Percentiles rank a stretch among this genome's conserved stretches.
Evolutionary conservation across 306 rosid genomes (phyloP).

Genomic region (Fragaria vesca): DNA sequence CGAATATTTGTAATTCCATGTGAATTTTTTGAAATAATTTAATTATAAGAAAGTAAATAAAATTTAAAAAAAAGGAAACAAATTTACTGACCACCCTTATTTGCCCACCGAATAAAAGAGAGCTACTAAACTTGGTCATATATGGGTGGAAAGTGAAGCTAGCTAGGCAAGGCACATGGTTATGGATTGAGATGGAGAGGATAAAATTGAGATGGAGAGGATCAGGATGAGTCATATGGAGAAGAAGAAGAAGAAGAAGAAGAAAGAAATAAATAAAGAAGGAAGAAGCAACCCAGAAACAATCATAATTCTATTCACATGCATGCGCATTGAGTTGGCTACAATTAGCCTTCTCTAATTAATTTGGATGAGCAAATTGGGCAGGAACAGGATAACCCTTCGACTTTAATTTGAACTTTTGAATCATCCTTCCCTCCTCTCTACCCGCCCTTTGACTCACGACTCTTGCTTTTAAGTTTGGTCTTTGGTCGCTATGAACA

Average conservation of each 20-base stretch:
- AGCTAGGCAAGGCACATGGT: slow-evolving; percentile 11
- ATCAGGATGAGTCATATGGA: background rate
- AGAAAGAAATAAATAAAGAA: no score
- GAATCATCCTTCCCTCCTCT: slow-evolving; percentile 8
- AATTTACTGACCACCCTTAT: no score
- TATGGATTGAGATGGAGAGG: background rate
- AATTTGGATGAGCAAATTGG: slow-evolving; percentile 4
- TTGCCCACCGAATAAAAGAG: no score
- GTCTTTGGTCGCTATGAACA: background rate
- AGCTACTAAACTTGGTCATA: background rate
- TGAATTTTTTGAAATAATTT: no score
- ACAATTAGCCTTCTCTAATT: background rate
- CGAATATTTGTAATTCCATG: no score
- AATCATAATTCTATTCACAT: slow-evolving; percentile 18
- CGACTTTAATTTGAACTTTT: background rate
- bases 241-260: background rate
- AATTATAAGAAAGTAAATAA: no score
- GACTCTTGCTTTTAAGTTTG: background rate
- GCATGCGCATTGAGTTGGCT: background rate
- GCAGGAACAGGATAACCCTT: background rate
- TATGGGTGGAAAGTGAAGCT: background rate
- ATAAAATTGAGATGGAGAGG: background rate
- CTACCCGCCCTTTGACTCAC: slow-evolving; percentile 9
- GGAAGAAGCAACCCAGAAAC: background rate
- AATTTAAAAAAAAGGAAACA: no score